Conservation (phyloP, 2,329 filamentous ascomycete genomes). For the Alternaria novae-zelandiae region DNA sequence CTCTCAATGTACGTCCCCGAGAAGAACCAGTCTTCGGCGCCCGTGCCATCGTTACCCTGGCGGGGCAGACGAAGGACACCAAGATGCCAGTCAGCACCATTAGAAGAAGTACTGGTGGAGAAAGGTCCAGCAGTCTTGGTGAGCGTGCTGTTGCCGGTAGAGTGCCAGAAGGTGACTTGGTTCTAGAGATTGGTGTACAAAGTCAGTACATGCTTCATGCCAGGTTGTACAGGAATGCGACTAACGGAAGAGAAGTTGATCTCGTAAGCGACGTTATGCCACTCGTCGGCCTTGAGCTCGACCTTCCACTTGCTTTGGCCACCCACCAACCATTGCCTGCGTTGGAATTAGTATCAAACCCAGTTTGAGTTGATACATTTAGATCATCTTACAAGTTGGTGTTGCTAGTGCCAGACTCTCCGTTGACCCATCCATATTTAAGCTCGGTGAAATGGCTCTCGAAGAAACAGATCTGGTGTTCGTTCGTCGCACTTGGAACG, state of each 20-base stretch:
- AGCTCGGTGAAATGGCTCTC: slow-evolving; percentile 78
- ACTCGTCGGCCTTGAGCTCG: slow-evolving; percentile 66
- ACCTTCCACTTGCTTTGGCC: slow-evolving; percentile 68
- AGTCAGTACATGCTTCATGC: too few relatives aligned
- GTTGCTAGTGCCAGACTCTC: slow-evolving; percentile 57
- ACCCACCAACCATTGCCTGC: slow-evolving; percentile 66
- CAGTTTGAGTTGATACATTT: too few relatives aligned
- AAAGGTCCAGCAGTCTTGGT: slow-evolving; percentile 66
- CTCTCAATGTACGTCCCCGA: slow-evolving; percentile 74
- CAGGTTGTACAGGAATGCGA: background rate
- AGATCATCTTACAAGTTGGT: slow-evolving; percentile 52
- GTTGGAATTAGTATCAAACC: background rate
- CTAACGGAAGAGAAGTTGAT: slow-evolving; percentile 66
- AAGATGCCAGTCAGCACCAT: slow-evolving; percentile 76
- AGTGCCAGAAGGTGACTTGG: slow-evolving; percentile 74
- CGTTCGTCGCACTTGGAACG: slow-evolving; percentile 65
- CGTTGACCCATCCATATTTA: slow-evolving; percentile 69
- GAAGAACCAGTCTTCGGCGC: slow-evolving; percentile 72
- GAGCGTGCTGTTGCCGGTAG: slow-evolving; percentile 65
- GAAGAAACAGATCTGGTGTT: slow-evolving; percentile 71
- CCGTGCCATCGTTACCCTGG: slow-evolving; percentile 59
- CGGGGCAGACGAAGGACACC: slow-evolving; percentile 71
- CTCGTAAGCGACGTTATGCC: slow-evolving; percentile 79
- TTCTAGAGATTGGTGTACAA: slow-evolving; percentile 15
- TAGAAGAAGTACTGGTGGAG: slow-evolving; percentile 65